phyloP scores from a whole-genome alignment of 495 filamentous ascomycete species.

The Neurospora tetrasperma region DNA sequence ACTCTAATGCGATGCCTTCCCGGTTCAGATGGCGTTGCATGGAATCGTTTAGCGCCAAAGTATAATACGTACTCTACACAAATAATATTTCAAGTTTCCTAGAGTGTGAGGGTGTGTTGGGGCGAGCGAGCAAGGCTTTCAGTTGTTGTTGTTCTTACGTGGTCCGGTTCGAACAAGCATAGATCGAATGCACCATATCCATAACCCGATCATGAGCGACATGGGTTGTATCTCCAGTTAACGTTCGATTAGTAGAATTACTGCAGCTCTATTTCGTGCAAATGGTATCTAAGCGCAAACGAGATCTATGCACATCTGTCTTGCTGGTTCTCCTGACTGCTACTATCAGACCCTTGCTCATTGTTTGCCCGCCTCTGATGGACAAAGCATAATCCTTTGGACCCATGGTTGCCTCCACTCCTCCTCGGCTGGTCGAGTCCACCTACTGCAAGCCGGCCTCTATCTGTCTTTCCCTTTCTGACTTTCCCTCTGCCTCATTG shows the following conservation, averaged over 20 bases:
- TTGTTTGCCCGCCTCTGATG: not conserved
- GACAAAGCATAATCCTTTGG: not conserved
- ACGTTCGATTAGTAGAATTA: not conserved
- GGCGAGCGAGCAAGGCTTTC: not conserved
- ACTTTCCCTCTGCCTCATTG: too few species aligned
- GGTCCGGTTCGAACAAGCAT: not conserved
- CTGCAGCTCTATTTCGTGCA: not conserved
- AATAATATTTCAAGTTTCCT: not conserved
- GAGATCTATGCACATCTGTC: not conserved
- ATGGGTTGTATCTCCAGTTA: not conserved
- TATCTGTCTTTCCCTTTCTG: too few species aligned
- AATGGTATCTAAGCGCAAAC: not conserved
- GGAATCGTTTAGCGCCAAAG: not conserved
- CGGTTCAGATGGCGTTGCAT: not conserved
- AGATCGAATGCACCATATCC: not conserved
- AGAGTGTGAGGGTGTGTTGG: not conserved
- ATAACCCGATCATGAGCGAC: not conserved
- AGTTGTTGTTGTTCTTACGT: not conserved
- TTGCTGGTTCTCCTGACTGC: not conserved
- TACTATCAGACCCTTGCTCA: not conserved
- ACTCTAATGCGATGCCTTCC: conserved; percentile 35
- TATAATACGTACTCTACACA: not conserved
- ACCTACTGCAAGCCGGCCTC: too few species aligned
- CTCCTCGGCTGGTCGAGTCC: too few species aligned
- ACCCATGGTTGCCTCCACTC: too few species aligned